A percentile compares a stretch with the other conserved stretches of the same genome.
phyloP scores from a whole-genome alignment of 83 land plant genomes.

The Isoetes engelmannii region DNA sequence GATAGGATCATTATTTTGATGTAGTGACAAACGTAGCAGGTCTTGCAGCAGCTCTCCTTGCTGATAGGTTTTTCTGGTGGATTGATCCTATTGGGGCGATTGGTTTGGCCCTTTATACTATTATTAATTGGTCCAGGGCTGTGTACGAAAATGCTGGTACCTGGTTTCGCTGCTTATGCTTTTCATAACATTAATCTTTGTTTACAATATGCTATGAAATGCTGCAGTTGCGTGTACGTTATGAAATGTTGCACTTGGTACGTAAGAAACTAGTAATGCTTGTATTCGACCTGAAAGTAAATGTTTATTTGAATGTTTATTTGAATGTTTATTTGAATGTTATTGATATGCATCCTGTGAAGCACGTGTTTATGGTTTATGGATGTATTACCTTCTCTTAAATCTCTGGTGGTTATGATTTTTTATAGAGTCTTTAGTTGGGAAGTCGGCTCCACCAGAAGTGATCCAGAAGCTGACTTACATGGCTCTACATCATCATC shows the following conservation, averaged over 20 bases:
- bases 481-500: conserved; percentile 49
- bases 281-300: too few relatives aligned
- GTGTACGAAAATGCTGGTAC: conserved; percentile 84
- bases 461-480: conserved; percentile 73
- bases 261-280: too few relatives aligned
- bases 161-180: background rate
- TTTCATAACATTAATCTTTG: background rate
- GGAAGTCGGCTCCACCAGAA: conserved; percentile 73
- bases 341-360: too few relatives aligned
- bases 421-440: conserved; percentile 61
- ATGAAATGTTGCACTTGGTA: too few relatives aligned
- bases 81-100: conserved; percentile 86
- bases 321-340: too few relatives aligned
- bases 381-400: too few relatives aligned
- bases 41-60: conserved; percentile 73
- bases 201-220: too few relatives aligned
- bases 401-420: background rate
- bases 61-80: conserved; percentile 68
- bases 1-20: conserved; percentile 87
- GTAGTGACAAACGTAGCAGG: conserved; percentile 76
- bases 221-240: too few relatives aligned
- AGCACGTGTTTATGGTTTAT: too few relatives aligned
- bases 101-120: conserved; percentile 68
- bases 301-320: too few relatives aligned
- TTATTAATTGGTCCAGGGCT: conserved; percentile 71